Percentiles rank a stretch among this genome's conserved stretches.
These are phyloP conservation scores for Grosmannia serpens DNA, from an alignment of 2,329 filamentous ascomycete species.

Conservation along the genomic window DNA sequence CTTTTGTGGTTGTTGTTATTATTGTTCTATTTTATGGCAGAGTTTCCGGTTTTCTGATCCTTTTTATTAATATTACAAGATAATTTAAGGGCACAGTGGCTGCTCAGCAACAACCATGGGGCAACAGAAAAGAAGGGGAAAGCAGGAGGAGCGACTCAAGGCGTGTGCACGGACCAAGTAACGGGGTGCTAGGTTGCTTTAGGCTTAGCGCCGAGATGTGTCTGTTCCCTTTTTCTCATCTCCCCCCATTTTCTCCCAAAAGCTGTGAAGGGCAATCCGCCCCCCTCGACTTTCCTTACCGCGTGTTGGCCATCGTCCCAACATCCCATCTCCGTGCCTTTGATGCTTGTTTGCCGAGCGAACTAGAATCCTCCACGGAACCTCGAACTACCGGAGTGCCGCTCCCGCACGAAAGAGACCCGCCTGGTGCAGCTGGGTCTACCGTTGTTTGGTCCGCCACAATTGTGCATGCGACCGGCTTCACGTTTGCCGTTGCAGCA, in stretches of 20 bases:
- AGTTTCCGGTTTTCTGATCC: background rate
- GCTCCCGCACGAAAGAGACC: background rate
- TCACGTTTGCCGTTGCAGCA: background rate
- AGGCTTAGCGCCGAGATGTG: constrained; percentile 9
- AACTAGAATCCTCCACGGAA: background rate
- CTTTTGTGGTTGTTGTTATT: background rate
- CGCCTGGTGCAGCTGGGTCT: background rate
- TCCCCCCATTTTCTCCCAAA: constrained; percentile 9
- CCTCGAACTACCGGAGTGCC: background rate
- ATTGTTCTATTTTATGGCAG: background rate
- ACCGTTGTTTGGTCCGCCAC: background rate
- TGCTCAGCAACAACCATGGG: background rate
- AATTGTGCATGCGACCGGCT: constrained; percentile 1
- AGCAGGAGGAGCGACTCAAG: constrained; percentile 9
- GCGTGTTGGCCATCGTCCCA: background rate
- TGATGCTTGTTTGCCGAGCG: background rate
- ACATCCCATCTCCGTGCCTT: background rate
- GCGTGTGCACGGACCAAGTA: constrained; percentile 10
- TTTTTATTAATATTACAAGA: background rate
- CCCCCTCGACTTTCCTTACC: background rate
- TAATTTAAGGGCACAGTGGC: background rate
- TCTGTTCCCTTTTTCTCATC: constrained; percentile 8
- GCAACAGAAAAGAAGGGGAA: constrained; percentile 1
- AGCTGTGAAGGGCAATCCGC: constrained; percentile 3
- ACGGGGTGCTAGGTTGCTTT: constrained; percentile 8